phyloP scores from a whole-genome alignment of 345 rosid species.

The Corchorus capsularis region DNA sequence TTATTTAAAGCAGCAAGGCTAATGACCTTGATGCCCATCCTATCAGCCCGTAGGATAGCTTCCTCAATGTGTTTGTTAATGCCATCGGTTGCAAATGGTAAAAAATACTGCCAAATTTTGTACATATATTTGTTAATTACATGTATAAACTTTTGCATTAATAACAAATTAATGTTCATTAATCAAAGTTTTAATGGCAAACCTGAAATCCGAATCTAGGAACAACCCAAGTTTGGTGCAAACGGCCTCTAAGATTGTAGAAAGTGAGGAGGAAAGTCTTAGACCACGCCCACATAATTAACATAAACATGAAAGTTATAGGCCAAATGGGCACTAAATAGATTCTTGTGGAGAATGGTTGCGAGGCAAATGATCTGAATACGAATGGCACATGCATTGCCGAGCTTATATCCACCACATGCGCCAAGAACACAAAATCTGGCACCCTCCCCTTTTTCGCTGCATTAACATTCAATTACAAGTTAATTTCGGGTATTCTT shows the following conservation, averaged over 20 bases:
- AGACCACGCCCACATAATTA: constrained; percentile 78
- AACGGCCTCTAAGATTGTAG: constrained; percentile 63
- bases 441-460: constrained; percentile 55
- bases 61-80: constrained; percentile 79
- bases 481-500: not conserved
- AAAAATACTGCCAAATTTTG: constrained; percentile 69
- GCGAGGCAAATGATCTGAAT: constrained; percentile 54
- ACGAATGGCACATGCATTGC: constrained; percentile 72
- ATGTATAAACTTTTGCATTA: not conserved
- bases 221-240: constrained; percentile 81
- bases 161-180: not conserved
- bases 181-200: not conserved
- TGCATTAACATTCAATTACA: constrained; percentile 22
- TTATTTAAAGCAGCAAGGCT: constrained; percentile 97
- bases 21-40: constrained; percentile 82
- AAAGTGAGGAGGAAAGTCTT: constrained; percentile 60
- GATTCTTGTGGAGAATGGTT: constrained; percentile 48
- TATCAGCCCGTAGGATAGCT: constrained; percentile 82
- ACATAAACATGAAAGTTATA: constrained; percentile 37
- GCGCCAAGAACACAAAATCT: constrained; percentile 95
- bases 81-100: constrained; percentile 87
- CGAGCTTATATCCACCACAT: constrained; percentile 71
- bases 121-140: too few species aligned
- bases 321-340: constrained; percentile 60
- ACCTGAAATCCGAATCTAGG: constrained; percentile 96